Evolutionary conservation across 257 asterid species (phyloP), one percentile per base, ranked within the genome.

Genomic region (Coffea eugenioides): DNA sequence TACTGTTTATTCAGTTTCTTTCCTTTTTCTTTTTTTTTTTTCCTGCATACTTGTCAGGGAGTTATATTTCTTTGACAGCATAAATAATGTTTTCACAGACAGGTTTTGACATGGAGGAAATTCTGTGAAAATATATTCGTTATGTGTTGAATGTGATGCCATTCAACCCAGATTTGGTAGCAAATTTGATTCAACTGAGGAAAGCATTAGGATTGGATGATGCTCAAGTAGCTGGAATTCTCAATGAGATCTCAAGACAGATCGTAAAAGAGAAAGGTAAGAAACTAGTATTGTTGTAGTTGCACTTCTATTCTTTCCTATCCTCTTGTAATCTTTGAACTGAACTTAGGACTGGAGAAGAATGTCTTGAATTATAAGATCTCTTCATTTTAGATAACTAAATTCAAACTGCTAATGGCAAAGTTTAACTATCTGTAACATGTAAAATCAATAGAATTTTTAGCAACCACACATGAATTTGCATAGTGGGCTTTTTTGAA

Each of bases 131-230:
- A 84, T 96, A 94, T 85, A 85, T 95, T 79, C 97, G 99, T 59
- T 93, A 93, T 80, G 90, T 80, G 71, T 87, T 96, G 92, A 96
- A 96, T 79, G 99, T 93, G 89, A 93, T 92, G 85, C 98, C 97
- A 69, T 96, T 96, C 81, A 83, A 89, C 88, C 97, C 95, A 69
- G 93, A 87, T 46, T 87, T 94, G 84, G 82, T 94, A 66, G 90
- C 92, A 65, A 87, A 89, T 78, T 82, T 95, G 86, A 94, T 95
- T 85, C 97, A 93, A 79, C 94, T 95, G 78, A 91, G 96, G 84
- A 89, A 88, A 89, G 90, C 82, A 80, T 82, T 97, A 51, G 78
- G 72, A 85, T 85, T 95, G 89, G 95, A 89, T 83, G 98, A 93
- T 86, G 82, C 92, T 66, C 90, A 89, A 83, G 96, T 93, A 46